Base-by-base conservation (phyloP, 139 green algal genomes). In the Chlamydomonas sphaeroides region DNA sequence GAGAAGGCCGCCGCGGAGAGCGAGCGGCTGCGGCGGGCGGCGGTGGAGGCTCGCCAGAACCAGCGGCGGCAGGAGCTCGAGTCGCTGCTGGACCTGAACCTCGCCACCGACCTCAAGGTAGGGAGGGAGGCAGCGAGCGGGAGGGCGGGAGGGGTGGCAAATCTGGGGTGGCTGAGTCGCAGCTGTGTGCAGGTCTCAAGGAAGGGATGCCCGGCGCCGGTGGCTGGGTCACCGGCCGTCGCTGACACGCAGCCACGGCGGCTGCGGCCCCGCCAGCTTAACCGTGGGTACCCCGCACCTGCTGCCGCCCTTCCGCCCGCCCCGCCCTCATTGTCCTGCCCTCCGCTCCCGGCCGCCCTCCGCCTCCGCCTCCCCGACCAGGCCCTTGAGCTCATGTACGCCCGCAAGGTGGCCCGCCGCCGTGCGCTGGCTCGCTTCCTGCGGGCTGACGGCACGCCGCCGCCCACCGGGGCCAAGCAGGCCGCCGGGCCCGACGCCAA, bases 51-150 rank as follows among this genome's bases (percentile, higher is more conserved):
- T 32, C 82, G 87, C 33, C 68, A 48, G 41, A 38, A 39, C 3
- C 49, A 67, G 77, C 77, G 77, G 65, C 65, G 65, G 53, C 77
- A 79, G 74, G 84, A 88, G 62, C 68, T 88, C 48, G 63, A 65
- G 39, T 1, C n/a, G 49, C 69, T 88, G 36, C 38, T 71, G 33
- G 68, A 80, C 33, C 61, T 88, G n/a, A 85, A 66, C 68, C 68
- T 88, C 39, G 84, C 77, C n/a, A 88, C 84, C 1, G 84, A 88
- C 70, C 77, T 80, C 33, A 88, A 92, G 83, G 69, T 85, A 17
- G 0, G 45, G 26, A 48, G n/a, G 25, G 45, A 21, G 68, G 28
- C 4, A 35, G 33, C 8, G 33, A 53, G 14, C 11, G 39, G 6
- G 41, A 49, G 69, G n/a, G 25, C 42, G 28, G 68, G 42, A 5